phyloP scores from a whole-genome alignment of 352 stramenopile genomes.

The Pythium vanterpoolii region DNA sequence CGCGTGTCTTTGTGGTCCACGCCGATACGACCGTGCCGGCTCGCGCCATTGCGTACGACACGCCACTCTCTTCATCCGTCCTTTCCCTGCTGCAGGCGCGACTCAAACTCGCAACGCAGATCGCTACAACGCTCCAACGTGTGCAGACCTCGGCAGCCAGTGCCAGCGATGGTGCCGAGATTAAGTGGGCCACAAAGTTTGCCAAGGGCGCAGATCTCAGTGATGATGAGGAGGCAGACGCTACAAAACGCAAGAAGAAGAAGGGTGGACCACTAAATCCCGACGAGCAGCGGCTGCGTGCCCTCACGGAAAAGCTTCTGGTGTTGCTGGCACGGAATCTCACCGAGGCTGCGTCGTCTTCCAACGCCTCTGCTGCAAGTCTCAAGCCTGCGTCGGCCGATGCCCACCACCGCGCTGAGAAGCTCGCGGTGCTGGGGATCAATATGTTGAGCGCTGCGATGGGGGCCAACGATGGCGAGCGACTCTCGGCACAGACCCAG shows the following conservation, averaged over 20 bases:
- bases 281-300: conserved; percentile 67
- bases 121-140: conserved; percentile 46
- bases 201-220: conserved; percentile 50
- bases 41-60: conserved; percentile 18
- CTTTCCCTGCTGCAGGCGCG: conserved; percentile 47
- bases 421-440: conserved; percentile 61
- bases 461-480: conserved; percentile 42
- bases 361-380: neutral
- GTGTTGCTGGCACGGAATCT: conserved; percentile 39
- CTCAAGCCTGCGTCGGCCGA: conserved; percentile 7
- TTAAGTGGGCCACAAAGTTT: conserved; percentile 61
- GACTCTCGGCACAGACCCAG: conserved; percentile 72
- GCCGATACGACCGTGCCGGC: conserved; percentile 11
- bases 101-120: conserved; percentile 54
- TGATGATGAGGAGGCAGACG: conserved; percentile 38
- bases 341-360: neutral
- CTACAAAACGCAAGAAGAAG: conserved; percentile 22
- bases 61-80: conserved; percentile 25
- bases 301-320: conserved; percentile 69
- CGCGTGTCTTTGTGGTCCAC: conserved; percentile 21
- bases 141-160: conserved; percentile 22
- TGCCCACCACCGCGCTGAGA: conserved; percentile 48
- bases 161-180: conserved; percentile 29
- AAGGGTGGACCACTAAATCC: conserved; percentile 45
- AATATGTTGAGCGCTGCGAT: conserved; percentile 56